Base-by-base conservation (phyloP, 352 stramenopile species). In the Phytophthora lateralis region DNA sequence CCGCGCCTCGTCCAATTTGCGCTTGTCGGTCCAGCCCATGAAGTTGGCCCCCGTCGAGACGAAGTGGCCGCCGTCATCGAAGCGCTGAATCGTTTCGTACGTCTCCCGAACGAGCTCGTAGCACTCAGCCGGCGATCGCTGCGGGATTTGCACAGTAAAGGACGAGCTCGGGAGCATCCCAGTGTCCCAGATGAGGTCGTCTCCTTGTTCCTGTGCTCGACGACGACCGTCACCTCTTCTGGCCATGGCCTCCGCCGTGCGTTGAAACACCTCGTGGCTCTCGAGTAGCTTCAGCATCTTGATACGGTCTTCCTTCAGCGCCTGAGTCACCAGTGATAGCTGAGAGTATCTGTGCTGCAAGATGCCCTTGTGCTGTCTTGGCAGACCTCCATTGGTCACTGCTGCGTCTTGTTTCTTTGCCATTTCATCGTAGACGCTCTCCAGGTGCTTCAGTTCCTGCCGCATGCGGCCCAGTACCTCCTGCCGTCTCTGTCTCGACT, bases 51-150 rank as follows among this genome's bases (percentile, higher is more conserved):
- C 70, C 5, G 71, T 76, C 3, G 69, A 73, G 24, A 71, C 29
- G 20, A 71, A 76, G n/a, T 75, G 52, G 10, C 51, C 61, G 20
- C 61, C 55, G n/a, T 66, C 44, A 20, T 79, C 71, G n/a, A 80
- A 80, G 20, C 62, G 57, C 18, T 59, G 65, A 34, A 89, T 85
- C n/a, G 73, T 63, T 35, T 82, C 69, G 50, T 83, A 83, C 29
- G 75, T 81, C 44, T 90, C 77, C 14, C 73, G 78, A 17, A 90
- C 61, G 44, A 86, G 68, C n/a, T 72, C 75, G 52, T 80, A 80
- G 55, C 72, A 82, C 20, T 75, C 72, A 3, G 58, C 61, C 1
- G 51, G 30, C 0, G 66, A 63, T 7, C 70, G 51, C 27, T 52
- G 34, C 0, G 46, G 47, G 18, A 78, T 72, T 15, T 46, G 41